A percentile compares a stretch with the other conserved stretches of the same genome.
phyloP scores from a whole-genome alignment of 768 basidiomycete species.

The Megacollybia marginata region DNA sequence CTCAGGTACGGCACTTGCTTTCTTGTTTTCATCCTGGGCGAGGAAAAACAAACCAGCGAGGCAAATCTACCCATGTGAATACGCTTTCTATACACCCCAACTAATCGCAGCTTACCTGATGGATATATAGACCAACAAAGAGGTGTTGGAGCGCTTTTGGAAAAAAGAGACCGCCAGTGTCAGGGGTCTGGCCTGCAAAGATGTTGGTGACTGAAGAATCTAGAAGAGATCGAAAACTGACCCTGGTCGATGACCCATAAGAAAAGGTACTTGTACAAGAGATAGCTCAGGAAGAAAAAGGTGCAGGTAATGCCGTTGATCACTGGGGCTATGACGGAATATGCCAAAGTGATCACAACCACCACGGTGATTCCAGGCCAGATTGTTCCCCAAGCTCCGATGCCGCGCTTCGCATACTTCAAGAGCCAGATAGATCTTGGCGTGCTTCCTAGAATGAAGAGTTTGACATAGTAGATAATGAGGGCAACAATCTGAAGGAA shows the following conservation, averaged over 20 bases:
- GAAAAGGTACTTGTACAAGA: constrained; percentile 83
- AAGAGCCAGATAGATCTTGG: constrained; percentile 79
- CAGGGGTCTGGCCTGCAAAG: constrained; percentile 44
- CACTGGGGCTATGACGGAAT: constrained; percentile 86
- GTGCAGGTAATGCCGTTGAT: constrained; percentile 84
- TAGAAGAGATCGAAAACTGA: neutral
- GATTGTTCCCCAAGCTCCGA: constrained; percentile 68
- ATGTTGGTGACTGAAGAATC: constrained; percentile 30
- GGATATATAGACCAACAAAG: constrained; percentile 90
- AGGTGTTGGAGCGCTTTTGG: constrained; percentile 90
- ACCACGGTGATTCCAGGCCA: constrained; percentile 57
- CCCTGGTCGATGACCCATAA: constrained; percentile 40
- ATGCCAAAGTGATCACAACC: constrained; percentile 48
- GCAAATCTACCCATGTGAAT: constrained; percentile 36
- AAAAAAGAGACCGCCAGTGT: constrained; percentile 94
- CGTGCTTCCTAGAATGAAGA: constrained; percentile 82
- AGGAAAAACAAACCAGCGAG: constrained; percentile 90
- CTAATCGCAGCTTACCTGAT: constrained; percentile 37
- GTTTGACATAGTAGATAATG: constrained; percentile 83
- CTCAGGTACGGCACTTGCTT: constrained; percentile 58
- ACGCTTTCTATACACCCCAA: neutral
- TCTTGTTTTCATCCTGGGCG: constrained; percentile 42
- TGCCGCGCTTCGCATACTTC: constrained; percentile 63
- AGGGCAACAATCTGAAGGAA: constrained; percentile 75
- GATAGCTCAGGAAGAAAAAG: constrained; percentile 80